phyloP scores from a whole-genome alignment of 192 early-diverging fungal genomes.

The Pilaira anomala region DNA sequence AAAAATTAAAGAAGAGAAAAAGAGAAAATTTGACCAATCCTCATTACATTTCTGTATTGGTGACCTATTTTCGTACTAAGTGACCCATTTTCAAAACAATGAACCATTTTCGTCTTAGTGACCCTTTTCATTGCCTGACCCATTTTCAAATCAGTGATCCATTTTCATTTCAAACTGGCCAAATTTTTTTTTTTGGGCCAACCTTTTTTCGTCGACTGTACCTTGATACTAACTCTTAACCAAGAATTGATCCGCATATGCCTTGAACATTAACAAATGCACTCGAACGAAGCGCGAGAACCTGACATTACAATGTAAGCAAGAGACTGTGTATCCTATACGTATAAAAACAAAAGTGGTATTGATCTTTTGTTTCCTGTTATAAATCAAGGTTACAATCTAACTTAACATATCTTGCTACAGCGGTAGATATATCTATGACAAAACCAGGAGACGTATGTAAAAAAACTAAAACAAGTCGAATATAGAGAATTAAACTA shows the following conservation, averaged over 20 bases:
- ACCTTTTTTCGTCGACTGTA: slow-evolving; percentile 4
- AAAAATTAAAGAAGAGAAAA: slow-evolving; percentile 5
- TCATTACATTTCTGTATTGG: slow-evolving; percentile 10
- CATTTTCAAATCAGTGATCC: slow-evolving; percentile 16
- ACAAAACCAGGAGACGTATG: slow-evolving; percentile 26
- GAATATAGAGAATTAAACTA: no score
- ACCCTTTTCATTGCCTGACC: slow-evolving; percentile 8
- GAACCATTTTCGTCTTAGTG: slow-evolving; percentile 5
- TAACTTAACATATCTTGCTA: slow-evolving; percentile 36
- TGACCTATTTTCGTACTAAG: not conserved
- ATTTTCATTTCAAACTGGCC: slow-evolving; percentile 17
- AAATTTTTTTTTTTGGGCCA: slow-evolving; percentile 11
- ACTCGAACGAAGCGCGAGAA: slow-evolving; percentile 5
- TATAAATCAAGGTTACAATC: slow-evolving; percentile 37
- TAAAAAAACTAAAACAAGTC: no score
- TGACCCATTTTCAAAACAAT: slow-evolving; percentile 3
- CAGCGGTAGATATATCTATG: slow-evolving; percentile 35
- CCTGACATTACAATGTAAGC: slow-evolving; percentile 28
- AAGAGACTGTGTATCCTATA: no score
- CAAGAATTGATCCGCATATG: slow-evolving; percentile 35
- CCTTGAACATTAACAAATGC: slow-evolving; percentile 13
- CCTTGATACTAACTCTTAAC: slow-evolving; percentile 30
- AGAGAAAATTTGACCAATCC: slow-evolving; percentile 11
- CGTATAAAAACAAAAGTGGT: no score
- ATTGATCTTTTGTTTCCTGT: not conserved